phyloP scores from a whole-genome alignment of 2,329 filamentous ascomycete species.

The Scytalidium sp. region DNA sequence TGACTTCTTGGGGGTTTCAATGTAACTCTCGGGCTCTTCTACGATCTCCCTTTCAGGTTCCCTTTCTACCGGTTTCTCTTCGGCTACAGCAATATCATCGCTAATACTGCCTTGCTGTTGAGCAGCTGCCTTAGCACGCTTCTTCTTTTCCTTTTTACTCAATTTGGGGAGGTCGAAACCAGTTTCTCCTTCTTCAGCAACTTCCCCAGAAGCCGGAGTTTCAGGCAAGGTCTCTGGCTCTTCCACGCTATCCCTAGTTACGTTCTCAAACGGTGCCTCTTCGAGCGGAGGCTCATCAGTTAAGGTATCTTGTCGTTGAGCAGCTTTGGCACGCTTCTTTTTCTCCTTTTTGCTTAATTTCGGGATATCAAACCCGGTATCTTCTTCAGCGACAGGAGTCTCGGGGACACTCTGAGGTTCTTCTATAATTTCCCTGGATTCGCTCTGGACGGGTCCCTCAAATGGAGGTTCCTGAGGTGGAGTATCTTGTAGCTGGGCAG shows the following conservation, averaged over 20 bases:
- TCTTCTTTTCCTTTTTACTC: constrained; percentile 48
- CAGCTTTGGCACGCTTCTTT: constrained; percentile 43
- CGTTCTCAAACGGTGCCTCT: constrained; percentile 6
- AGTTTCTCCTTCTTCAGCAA: constrained; percentile 20
- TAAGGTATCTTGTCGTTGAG: constrained; percentile 30
- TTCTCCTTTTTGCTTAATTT: constrained; percentile 47
- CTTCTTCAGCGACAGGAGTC: constrained; percentile 9
- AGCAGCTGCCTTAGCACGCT: constrained; percentile 40
- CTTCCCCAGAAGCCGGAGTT: constrained; percentile 6
- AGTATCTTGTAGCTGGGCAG: constrained; percentile 27
- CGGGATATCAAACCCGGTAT: constrained; percentile 21
- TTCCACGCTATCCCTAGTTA: constrained; percentile 17
- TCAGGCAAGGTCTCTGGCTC: constrained; percentile 27
- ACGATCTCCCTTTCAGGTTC: constrained; percentile 1
- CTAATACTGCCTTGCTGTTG: constrained; percentile 31
- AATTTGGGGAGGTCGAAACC: constrained; percentile 32
- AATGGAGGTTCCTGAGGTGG: constrained; percentile 12
- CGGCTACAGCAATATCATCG: constrained; percentile 15
- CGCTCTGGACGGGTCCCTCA: background rate
- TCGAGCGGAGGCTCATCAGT: constrained; percentile 9
- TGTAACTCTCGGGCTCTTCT: constrained; percentile 26
- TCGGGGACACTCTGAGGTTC: constrained; percentile 27
- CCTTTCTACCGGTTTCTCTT: background rate
- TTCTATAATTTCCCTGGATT: constrained; percentile 17
- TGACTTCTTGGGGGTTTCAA: constrained; percentile 25